phyloP scores from a whole-genome alignment of 2,329 filamentous ascomycete species.

The Ophiocordyceps sinensis region DNA sequence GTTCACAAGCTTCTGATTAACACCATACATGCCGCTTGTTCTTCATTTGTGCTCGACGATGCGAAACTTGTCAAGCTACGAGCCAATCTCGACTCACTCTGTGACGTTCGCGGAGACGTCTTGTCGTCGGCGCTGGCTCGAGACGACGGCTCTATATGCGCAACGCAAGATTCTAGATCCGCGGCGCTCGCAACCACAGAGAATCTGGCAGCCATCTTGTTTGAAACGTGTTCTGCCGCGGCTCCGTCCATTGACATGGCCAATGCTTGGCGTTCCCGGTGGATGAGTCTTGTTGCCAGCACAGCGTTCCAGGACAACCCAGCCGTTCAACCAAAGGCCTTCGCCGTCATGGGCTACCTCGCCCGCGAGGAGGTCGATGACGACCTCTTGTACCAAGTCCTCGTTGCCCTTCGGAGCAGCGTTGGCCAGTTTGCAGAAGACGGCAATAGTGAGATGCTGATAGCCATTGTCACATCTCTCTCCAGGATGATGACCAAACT shows the following conservation, averaged over 20 bases:
- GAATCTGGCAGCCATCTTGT: slow-evolving; percentile 44
- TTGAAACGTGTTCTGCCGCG: slow-evolving; percentile 48
- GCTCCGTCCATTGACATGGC: slow-evolving; percentile 50
- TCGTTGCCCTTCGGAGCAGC: slow-evolving; percentile 52
- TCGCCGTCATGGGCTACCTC: slow-evolving; percentile 57
- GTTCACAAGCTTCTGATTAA: slow-evolving; percentile 53
- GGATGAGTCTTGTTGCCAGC: slow-evolving; percentile 61
- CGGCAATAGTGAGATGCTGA: slow-evolving; percentile 51
- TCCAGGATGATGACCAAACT: slow-evolving; percentile 61
- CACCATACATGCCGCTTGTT: slow-evolving; percentile 53
- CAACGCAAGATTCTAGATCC: slow-evolving; percentile 36
- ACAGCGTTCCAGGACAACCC: slow-evolving; percentile 62
- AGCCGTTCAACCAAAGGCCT: slow-evolving; percentile 54
- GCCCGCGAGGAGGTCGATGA: slow-evolving; percentile 60
- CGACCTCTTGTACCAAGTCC: slow-evolving; percentile 55
- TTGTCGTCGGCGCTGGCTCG: slow-evolving; percentile 29
- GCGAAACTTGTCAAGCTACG: slow-evolving; percentile 39
- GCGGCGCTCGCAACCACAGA: slow-evolving; percentile 43
- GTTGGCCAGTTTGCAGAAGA: slow-evolving; percentile 51
- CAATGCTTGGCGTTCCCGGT: slow-evolving; percentile 55
- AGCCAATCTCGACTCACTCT: slow-evolving; percentile 40
- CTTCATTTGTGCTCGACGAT: slow-evolving; percentile 49
- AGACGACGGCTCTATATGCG: slow-evolving; percentile 40
- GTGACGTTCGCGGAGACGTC: slow-evolving; percentile 44
- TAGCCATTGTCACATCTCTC: slow-evolving; percentile 50